phyloP scores from a whole-genome alignment of 169 alveolate genomes.

The Ophryocystis elektroscirrha region DNA sequence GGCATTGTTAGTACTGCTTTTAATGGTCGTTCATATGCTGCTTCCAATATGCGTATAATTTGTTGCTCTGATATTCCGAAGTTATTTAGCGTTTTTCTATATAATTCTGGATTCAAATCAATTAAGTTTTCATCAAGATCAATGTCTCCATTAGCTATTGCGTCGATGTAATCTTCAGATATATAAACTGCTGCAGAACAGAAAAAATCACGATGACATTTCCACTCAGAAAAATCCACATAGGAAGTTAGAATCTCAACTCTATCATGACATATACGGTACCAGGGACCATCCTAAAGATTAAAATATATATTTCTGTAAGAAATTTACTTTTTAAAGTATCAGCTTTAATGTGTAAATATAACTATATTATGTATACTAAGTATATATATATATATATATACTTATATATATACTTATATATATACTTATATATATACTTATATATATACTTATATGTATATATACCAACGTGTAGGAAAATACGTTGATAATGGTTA shows the following conservation, averaged over 20 bases:
- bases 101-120: constrained; percentile 40
- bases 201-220: constrained; percentile 60
- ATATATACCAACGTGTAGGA: not conserved
- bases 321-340: no score
- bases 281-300: constrained; percentile 74
- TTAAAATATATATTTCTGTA: no score
- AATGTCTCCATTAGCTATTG: constrained; percentile 45
- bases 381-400: not conserved
- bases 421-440: no score
- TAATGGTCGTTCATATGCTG: no score
- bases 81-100: constrained; percentile 32
- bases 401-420: no score
- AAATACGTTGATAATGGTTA: no score
- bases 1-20: no score
- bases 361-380: no score
- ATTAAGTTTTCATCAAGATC: constrained; percentile 34
- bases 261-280: constrained; percentile 46
- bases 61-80: constrained; percentile 39
- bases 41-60: constrained; percentile 14
- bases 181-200: constrained; percentile 58
- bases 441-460: no score
- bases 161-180: constrained; percentile 59
- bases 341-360: no score
- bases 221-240: constrained; percentile 64
- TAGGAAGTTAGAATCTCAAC: constrained; percentile 41